Percentiles rank a stretch among this genome's conserved stretches.
Conservation (phyloP, 2,329 filamentous ascomycete genomes). For the Ceratocystis huliohia region DNA sequence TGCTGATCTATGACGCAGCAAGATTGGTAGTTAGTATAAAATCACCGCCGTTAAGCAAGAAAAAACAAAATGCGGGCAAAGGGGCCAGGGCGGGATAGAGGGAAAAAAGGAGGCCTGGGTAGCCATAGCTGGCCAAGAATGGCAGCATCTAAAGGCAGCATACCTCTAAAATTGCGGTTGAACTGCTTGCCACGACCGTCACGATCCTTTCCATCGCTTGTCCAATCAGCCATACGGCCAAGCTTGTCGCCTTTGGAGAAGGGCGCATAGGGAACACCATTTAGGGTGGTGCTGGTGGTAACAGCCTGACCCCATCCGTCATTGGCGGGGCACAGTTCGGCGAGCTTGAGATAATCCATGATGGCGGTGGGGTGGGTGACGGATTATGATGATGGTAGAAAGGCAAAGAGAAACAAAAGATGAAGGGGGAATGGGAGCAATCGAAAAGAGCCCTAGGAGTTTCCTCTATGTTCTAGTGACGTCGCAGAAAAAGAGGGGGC, state of each 20-base stretch:
- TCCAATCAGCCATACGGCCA: conserved; percentile 99
- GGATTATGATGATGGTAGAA: background rate
- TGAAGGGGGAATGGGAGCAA: background rate
- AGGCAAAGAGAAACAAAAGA: background rate
- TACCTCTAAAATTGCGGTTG: conserved; percentile 86
- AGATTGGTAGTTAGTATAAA: conserved; percentile 22
- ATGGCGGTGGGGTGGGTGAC: background rate
- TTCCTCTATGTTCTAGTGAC: background rate
- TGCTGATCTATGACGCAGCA: conserved; percentile 61
- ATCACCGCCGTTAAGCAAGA: background rate
- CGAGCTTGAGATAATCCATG: conserved; percentile 44
- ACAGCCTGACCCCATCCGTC: conserved; percentile 80
- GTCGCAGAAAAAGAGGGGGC: conserved; percentile 13
- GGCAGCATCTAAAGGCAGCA: conserved; percentile 21
- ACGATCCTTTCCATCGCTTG: conserved; percentile 75
- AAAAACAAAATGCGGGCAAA: background rate
- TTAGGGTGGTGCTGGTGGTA: conserved; percentile 73
- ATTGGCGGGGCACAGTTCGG: conserved; percentile 58
- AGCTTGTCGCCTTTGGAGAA: conserved; percentile 99
- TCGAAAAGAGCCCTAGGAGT: background rate
- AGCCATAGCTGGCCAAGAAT: background rate
- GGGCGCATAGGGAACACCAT: conserved; percentile 92
- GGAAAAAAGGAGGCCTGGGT: background rate
- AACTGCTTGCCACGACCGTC: conserved; percentile 67
- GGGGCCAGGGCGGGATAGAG: background rate